These are phyloP conservation scores for Backusella liffmaniae DNA, from an alignment of 192 early-diverging fungal species.

Conservation along the genomic window DNA sequence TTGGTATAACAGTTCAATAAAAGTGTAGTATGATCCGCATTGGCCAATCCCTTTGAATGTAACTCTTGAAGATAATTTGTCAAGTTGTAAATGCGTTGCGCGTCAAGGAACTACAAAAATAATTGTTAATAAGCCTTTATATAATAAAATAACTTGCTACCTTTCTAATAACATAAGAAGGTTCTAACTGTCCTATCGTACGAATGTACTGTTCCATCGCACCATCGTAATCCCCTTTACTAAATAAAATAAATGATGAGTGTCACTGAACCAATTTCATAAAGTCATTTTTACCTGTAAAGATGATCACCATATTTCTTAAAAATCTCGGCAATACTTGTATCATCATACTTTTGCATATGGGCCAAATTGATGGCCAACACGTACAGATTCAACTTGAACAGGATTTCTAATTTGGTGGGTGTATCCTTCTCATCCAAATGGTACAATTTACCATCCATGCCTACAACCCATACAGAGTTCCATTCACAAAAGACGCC, in stretches of 20 bases:
- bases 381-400: slow-evolving; percentile 87
- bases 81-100: slow-evolving; percentile 88
- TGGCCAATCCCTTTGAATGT: slow-evolving; percentile 84
- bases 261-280: too few relatives aligned
- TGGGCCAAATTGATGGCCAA: slow-evolving; percentile 81
- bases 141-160: slow-evolving; percentile 10
- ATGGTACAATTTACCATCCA: slow-evolving; percentile 74
- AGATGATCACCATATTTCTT: slow-evolving; percentile 60
- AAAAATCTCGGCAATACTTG: slow-evolving; percentile 88
- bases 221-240: slow-evolving; percentile 82
- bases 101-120: slow-evolving; percentile 72
- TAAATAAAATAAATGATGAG: not conserved
- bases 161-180: slow-evolving; percentile 95
- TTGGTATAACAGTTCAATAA: slow-evolving; percentile 98
- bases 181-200: slow-evolving; percentile 92
- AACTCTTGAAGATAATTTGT: slow-evolving; percentile 88
- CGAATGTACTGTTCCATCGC: slow-evolving; percentile 92
- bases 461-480: slow-evolving; percentile 82
- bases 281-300: not conserved
- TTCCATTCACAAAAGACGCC: slow-evolving; percentile 88
- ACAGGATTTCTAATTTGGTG: slow-evolving; percentile 84
- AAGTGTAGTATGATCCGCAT: slow-evolving; percentile 93
- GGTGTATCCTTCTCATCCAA: slow-evolving; percentile 87
- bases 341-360: slow-evolving; percentile 77
- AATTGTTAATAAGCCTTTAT: too few relatives aligned